Evolutionary conservation across 495 filamentous ascomycete species (phyloP), one percentile per base, ranked within the genome.

Genomic region (Neurospora sp.): DNA sequence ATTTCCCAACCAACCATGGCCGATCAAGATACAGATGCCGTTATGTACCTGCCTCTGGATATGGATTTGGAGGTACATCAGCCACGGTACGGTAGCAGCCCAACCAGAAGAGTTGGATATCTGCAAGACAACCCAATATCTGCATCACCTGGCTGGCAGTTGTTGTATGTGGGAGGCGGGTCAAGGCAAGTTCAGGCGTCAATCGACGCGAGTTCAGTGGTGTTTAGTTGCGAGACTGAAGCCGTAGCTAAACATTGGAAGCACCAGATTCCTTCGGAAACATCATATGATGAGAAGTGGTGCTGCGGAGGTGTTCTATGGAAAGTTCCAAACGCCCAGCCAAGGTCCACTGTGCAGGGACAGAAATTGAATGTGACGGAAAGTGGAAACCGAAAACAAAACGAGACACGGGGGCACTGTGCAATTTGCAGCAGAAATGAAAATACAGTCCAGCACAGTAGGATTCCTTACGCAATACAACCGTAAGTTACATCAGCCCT

Each of bases 71-170:
- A 31, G 27, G 27, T 31, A 31, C 27, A 31, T 41, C 66, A 72
- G 46, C 18, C 68, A 48, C 66, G 40, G 41, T 68, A 31, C 74
- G 69, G 53, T 35, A 66, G 53, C 53, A 66, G 53, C 27, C 53
- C 53, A 66, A 66, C 53, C 53, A 31, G 53, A 66, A 6, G 31
- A 66, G 53, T 66, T 35, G 18, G 53, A 66, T 70, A 76, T 75
- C 77, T 80, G 79, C 78, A 79, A 72, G 46, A 74, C 74, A 78
- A 71, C 75, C 76, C 78, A 79, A 74, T 73, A 70, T 53, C 41
- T 41, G n/a, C 44, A 37, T 35, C 31, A 71, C 31, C 31, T 73
- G 72, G 72, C 31, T 73, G 72, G 72, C 70, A 61, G 59, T 48
- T 69, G 73, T 46, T 40, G 8, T 1, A 37, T 69, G 69, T 46